These are phyloP conservation scores for Salix udensis DNA, from an alignment of 345 rosid species.

Conservation along the genomic window DNA sequence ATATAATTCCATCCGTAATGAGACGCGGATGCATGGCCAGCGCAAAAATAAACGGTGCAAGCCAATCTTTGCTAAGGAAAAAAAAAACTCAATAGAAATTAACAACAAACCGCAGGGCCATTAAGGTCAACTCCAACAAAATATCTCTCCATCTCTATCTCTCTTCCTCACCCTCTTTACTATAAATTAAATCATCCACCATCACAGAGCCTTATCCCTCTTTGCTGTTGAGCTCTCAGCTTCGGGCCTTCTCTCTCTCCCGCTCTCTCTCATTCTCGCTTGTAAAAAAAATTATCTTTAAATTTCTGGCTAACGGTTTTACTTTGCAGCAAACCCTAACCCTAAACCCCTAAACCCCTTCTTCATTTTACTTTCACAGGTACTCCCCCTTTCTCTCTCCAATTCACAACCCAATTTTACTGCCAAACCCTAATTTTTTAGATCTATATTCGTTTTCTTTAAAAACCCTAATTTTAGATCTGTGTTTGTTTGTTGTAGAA, in stretches of 20 bases:
- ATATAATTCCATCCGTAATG: too few species aligned
- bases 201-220: background rate
- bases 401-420: background rate
- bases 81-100: constrained; percentile 1
- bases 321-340: constrained; percentile 55
- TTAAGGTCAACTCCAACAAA: background rate
- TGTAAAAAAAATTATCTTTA: constrained; percentile 5
- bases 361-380: constrained; percentile 26
- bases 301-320: constrained; percentile 31
- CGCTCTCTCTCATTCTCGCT: background rate
- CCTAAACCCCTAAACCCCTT: constrained; percentile 6
- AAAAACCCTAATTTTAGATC: background rate
- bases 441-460: background rate
- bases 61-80: too few species aligned
- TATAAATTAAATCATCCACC: background rate
- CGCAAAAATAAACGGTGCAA: too few species aligned
- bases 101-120: constrained; percentile 12
- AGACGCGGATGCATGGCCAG: too few species aligned
- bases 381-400: constrained; percentile 2
- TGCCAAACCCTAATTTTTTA: constrained; percentile 11
- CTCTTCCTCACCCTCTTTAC: background rate
- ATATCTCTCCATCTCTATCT: background rate
- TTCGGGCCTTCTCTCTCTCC: constrained; percentile 1
- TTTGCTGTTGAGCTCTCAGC: background rate
- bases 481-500: constrained; percentile 12